Conservation (phyloP, 2,329 filamentous ascomycete species). For the Fusarium ramigenum region DNA sequence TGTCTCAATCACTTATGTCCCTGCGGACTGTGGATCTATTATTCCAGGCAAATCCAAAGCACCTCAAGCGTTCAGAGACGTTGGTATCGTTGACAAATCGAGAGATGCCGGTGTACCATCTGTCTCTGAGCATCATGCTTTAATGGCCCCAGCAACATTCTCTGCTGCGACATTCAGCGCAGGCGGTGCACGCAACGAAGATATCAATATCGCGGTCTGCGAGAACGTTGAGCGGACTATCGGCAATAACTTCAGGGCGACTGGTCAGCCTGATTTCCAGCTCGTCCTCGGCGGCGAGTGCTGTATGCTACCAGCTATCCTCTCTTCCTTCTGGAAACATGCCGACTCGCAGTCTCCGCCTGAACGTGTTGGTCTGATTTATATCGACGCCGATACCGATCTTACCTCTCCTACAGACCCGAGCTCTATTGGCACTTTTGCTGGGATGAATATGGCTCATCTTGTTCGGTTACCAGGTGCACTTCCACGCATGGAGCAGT, state of each 20-base stretch:
- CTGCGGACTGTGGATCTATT: constrained; percentile 35
- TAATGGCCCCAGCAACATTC: constrained; percentile 19
- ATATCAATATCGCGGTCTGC: constrained; percentile 29
- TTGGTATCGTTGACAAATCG: constrained; percentile 1
- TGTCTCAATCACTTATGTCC: constrained; percentile 30
- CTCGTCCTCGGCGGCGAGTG: constrained; percentile 34
- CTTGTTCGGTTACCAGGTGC: constrained; percentile 14
- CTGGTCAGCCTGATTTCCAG: constrained; percentile 6
- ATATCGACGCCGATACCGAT: constrained; percentile 38
- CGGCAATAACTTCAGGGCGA: background rate
- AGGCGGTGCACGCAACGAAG: constrained; percentile 23
- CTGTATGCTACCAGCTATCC: constrained; percentile 28
- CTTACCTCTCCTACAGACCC: constrained; percentile 28
- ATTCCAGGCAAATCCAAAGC: constrained; percentile 39
- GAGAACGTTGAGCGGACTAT: constrained; percentile 5
- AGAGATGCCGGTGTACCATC: background rate
- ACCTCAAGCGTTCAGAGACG: constrained; percentile 29
- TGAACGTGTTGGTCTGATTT: constrained; percentile 29
- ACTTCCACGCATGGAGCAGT: constrained; percentile 26
- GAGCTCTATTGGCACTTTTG: constrained; percentile 29
- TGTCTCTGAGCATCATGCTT: constrained; percentile 11
- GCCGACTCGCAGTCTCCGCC: background rate
- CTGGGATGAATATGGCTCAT: constrained; percentile 38
- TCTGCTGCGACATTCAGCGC: background rate
- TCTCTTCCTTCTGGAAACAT: constrained; percentile 22